Conservation (phyloP, 2,329 filamentous ascomycete species). For the Arthrobotrys pseudoclavata region DNA sequence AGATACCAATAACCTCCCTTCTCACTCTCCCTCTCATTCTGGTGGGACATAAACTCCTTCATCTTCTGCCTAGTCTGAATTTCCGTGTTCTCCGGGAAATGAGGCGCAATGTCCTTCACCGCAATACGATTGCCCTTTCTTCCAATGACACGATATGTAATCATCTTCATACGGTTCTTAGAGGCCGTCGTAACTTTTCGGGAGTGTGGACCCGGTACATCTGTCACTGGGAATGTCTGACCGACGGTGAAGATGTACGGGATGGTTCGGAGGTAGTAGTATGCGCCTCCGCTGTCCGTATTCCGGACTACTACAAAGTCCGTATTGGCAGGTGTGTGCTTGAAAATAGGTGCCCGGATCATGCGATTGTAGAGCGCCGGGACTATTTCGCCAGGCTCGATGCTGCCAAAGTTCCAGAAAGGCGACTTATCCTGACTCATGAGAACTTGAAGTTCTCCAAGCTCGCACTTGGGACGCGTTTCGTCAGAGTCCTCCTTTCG, state of each 20-base stretch:
- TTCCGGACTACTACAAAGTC: constrained; percentile 91
- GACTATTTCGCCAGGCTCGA: constrained; percentile 89
- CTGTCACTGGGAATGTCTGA: constrained; percentile 90
- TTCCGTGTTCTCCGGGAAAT: constrained; percentile 92
- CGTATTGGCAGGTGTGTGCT: constrained; percentile 80
- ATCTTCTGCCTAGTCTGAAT: constrained; percentile 97
- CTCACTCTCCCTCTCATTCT: constrained; percentile 69
- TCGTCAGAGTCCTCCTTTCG: constrained; percentile 77
- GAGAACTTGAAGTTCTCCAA: constrained; percentile 89
- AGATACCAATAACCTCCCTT: constrained; percentile 84
- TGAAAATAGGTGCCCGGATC: constrained; percentile 94
- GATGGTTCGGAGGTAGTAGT: constrained; percentile 87
- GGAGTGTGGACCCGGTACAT: constrained; percentile 93
- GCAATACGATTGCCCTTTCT: constrained; percentile 79
- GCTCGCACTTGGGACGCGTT: constrained; percentile 71
- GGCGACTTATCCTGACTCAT: constrained; percentile 95
- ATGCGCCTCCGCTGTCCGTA: constrained; percentile 79
- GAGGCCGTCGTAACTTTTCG: constrained; percentile 96
- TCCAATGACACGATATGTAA: constrained; percentile 88
- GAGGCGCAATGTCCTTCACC: constrained; percentile 87
- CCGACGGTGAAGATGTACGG: constrained; percentile 92
- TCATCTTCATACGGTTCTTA: constrained; percentile 96
- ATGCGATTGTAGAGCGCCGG: constrained; percentile 94
- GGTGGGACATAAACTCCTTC: constrained; percentile 92
- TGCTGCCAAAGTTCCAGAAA: constrained; percentile 93